Base-by-base conservation (phyloP, 1,139 yeast species). In the Hansenula sp. region DNA sequence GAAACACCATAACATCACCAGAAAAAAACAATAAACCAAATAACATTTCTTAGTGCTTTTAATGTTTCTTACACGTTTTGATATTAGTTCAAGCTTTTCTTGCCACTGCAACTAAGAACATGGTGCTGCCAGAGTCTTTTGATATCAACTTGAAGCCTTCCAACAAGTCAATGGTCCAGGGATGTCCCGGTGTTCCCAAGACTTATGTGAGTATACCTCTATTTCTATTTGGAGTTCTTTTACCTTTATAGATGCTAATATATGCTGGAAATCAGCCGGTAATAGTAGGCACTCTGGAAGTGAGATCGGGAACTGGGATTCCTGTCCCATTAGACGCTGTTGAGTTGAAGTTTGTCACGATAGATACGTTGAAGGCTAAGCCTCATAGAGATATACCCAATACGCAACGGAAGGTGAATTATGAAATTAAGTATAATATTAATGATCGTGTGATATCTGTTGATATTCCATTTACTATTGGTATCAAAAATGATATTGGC, bases 161-260 rank as follows among this genome's bases (percentile, higher is more conserved):
- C 32, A 73, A 72, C 35, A 60, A 68, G 19, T 68, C 77, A 21
- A 63, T 77, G 1, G 78, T 80, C 0, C 65, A 70, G 41, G 87
- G 87, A 4, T 77, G 84, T 58, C 84, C 86, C 1, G 87, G 87
- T 0, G 77, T 81, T 1, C 76, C 82, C 2, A 68, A 80, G 46
- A 78, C 84, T 11, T 62, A 78, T 19, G 66, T 54, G 18, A 36
- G 38, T 36, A 15, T 6, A 33, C 69, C 70, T n/a, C n/a, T n/a
- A n/a, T n/a, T n/a, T n/a, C n/a, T n/a, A n/a, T n/a, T n/a, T n/a
- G n/a, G 42, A 54, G 77, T 49, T 48, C 59, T 1, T 61, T 59
- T 36, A 58, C 63, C 36, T 63, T 60, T 47, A 47, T 64, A 5
- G 54, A 65, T 42, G 50, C 63, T n/a, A 52, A 65, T 45, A 60